Evolutionary conservation across 805 yeast species (phyloP).

Genomic region (Lachancea sp.): DNA sequence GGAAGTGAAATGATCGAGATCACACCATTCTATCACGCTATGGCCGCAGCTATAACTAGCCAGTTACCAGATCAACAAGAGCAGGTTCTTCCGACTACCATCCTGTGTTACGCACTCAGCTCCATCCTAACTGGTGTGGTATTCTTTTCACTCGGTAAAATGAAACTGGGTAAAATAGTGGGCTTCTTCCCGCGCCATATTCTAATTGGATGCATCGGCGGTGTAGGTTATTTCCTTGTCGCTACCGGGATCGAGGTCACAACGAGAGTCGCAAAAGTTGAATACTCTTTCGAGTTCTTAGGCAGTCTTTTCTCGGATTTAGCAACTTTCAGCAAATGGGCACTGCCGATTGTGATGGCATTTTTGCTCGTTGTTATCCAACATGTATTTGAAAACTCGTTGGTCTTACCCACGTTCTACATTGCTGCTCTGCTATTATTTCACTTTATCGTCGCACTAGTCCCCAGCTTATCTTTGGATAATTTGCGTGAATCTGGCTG

Average conservation of each 20-base stretch:
- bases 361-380: constrained; percentile 54
- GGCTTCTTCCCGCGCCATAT: constrained; percentile 97
- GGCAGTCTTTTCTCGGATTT: constrained; percentile 34
- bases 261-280: constrained; percentile 69
- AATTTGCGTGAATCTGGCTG: constrained; percentile 70
- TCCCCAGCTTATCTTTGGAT: constrained; percentile 60
- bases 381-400: constrained; percentile 54
- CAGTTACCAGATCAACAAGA: constrained; percentile 40
- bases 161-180: constrained; percentile 75
- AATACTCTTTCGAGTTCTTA: constrained; percentile 55
- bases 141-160: constrained; percentile 70
- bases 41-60: constrained; percentile 69
- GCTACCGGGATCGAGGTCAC: constrained; percentile 89
- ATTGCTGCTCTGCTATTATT: constrained; percentile 62
- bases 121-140: constrained; percentile 82
- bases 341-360: constrained; percentile 62
- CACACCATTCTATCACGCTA: constrained; percentile 95
- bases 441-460: constrained; percentile 57
- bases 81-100: constrained; percentile 73
- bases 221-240: constrained; percentile 89
- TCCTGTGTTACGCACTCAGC: constrained; percentile 76
- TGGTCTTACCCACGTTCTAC: constrained; percentile 77
- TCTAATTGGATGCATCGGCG: constrained; percentile 95
- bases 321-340: constrained; percentile 54
- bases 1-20: constrained; percentile 99